A percentile compares a stretch with the other conserved stretches of the same genome.
phyloP scores from a whole-genome alignment of 208 protist species.

The Leishmania tropica region DNA sequence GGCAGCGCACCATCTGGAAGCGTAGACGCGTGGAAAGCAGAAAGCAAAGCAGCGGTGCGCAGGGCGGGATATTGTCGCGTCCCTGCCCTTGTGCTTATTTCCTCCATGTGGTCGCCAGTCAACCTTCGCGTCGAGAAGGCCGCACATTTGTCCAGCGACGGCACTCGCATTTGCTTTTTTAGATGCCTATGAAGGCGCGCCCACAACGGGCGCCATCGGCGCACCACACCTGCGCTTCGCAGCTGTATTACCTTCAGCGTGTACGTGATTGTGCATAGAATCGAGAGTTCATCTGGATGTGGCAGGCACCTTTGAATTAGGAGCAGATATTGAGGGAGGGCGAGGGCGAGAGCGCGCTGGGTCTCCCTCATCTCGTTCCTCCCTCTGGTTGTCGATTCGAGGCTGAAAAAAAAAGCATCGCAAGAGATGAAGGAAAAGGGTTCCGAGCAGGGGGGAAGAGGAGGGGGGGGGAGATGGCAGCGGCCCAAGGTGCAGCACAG shows the following conservation, averaged over 20 bases:
- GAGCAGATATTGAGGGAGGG: background rate
- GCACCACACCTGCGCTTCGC: background rate
- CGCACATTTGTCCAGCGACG: background rate
- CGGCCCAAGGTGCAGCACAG: background rate
- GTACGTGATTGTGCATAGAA: background rate
- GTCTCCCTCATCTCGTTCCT: background rate
- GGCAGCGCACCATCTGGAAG: background rate
- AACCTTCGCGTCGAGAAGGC: background rate
- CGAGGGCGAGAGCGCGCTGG: background rate
- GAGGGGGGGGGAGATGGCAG: background rate
- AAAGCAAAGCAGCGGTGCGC: background rate
- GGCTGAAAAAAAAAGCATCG: background rate
- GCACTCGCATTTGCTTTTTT: background rate
- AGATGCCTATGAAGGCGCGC: background rate
- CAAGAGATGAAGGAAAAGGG: background rate
- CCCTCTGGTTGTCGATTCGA: background rate
- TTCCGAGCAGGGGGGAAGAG: background rate
- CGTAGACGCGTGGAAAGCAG: background rate
- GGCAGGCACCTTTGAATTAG: background rate
- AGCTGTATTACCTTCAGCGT: background rate
- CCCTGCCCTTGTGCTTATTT: background rate
- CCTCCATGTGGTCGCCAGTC: background rate
- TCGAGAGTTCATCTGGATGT: background rate
- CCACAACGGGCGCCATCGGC: background rate
- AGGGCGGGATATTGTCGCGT: background rate